Evolutionary conservation across 1,284 basidiomycete species (phyloP).

Genomic region (Grifola frondosa): DNA sequence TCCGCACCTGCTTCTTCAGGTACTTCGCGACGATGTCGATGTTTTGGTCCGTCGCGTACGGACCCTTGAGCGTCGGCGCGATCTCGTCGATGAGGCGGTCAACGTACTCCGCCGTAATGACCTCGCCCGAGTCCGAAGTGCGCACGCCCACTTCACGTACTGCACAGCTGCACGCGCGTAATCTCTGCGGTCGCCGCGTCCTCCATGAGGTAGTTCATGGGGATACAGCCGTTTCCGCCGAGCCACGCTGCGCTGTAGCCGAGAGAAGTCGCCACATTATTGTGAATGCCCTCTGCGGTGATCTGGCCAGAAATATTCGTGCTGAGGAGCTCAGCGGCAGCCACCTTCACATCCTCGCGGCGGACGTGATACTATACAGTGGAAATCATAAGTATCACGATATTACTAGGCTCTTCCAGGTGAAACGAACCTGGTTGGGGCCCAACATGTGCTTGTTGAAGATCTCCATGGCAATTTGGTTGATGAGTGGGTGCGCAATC

Average conservation of each 20-base stretch:
- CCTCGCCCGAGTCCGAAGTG: slow-evolving; percentile 71
- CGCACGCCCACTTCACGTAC: slow-evolving; percentile 86
- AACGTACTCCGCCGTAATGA: slow-evolving; percentile 76
- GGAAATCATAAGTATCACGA: too few species aligned
- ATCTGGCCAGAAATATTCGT: slow-evolving; percentile 83
- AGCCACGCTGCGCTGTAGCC: slow-evolving; percentile 95
- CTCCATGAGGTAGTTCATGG: slow-evolving; percentile 95
- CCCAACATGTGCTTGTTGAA: slow-evolving; percentile 95
- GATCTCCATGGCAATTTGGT: slow-evolving; percentile 87
- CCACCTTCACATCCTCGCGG: slow-evolving; percentile 87
- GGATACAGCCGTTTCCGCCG: slow-evolving; percentile 96
- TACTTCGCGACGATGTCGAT: slow-evolving; percentile 83
- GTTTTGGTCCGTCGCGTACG: slow-evolving; percentile 75
- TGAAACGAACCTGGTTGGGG: slow-evolving; percentile 78
- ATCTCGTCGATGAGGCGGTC: slow-evolving; percentile 81
- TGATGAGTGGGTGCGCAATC: slow-evolving; percentile 98
- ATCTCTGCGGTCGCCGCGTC: slow-evolving; percentile 98
- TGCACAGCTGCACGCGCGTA: slow-evolving; percentile 96
- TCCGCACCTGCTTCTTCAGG: slow-evolving; percentile 82
- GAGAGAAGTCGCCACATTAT: slow-evolving; percentile 82
- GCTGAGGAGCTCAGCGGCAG: slow-evolving; percentile 85
- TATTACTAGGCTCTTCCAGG: too few species aligned
- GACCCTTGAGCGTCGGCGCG: slow-evolving; percentile 69
- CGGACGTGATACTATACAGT: slow-evolving; percentile 93
- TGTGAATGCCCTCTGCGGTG: slow-evolving; percentile 81